A percentile compares a stretch with the other conserved stretches of the same genome.
Conservation (phyloP, 345 rosid species). For the Rhodamnia rubescens region DNA sequence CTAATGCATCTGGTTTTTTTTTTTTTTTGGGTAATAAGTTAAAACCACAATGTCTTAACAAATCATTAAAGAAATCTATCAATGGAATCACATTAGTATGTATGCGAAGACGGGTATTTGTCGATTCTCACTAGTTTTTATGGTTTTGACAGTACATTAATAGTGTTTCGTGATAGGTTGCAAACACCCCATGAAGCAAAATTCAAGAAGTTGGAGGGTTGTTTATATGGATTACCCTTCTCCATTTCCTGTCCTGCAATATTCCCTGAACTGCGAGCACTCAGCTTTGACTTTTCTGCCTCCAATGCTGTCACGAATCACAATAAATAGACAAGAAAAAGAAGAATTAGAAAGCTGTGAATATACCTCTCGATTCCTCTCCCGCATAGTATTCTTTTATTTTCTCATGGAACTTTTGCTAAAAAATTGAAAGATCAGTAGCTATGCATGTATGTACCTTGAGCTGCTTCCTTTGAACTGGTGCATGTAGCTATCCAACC, state of each 20-base stretch:
- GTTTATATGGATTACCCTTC: constrained; percentile 51
- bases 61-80: neutral
- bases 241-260: constrained; percentile 65
- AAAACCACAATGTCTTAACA: neutral
- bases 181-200: neutral
- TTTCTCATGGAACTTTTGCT: neutral
- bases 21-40: neutral
- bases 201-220: neutral
- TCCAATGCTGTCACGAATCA: constrained; percentile 59
- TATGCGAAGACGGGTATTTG: neutral
- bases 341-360: neutral
- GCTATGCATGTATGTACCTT: constrained; percentile 26
- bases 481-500: constrained; percentile 72
- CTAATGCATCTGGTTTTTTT: constrained; percentile 44
- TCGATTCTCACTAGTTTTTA: neutral
- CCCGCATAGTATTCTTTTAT: neutral
- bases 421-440: neutral
- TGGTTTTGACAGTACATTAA: neutral
- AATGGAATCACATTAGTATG: neutral
- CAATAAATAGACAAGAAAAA: constrained; percentile 2
- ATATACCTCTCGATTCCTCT: constrained; percentile 16
- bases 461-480: constrained; percentile 95
- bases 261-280: constrained; percentile 72
- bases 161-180: neutral
- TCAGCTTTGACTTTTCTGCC: constrained; percentile 91